These are phyloP conservation scores for Yamadazyma spencermartinsiae DNA, from an alignment of 1,139 yeast genomes.

Conservation along the genomic window DNA sequence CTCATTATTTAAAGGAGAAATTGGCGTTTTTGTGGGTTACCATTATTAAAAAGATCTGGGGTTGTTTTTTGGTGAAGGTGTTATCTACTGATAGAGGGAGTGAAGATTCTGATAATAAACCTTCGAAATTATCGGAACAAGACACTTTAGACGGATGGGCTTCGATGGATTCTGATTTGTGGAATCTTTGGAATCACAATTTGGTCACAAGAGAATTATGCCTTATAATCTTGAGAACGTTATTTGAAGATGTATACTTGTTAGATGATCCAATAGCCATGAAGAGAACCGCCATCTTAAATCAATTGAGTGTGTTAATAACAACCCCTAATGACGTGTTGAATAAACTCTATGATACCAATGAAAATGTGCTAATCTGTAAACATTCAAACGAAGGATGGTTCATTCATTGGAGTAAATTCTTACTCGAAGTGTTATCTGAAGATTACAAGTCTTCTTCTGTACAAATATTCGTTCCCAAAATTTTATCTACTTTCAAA, in stretches of 20 bases:
- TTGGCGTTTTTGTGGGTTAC: slow-evolving; percentile 90
- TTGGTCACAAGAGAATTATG: slow-evolving; percentile 71
- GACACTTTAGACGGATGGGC: slow-evolving; percentile 77
- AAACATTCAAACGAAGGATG: slow-evolving; percentile 78
- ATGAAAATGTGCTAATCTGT: slow-evolving; percentile 59
- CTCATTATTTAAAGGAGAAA: slow-evolving; percentile 88
- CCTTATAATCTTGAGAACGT: slow-evolving; percentile 73
- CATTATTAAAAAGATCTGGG: slow-evolving; percentile 93
- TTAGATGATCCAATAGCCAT: slow-evolving; percentile 90
- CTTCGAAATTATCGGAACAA: slow-evolving; percentile 26
- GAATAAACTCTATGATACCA: slow-evolving; percentile 68
- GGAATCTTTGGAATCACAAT: slow-evolving; percentile 70
- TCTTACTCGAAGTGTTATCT: slow-evolving; percentile 54
- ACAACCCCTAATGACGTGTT: slow-evolving; percentile 72
- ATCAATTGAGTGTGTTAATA: slow-evolving; percentile 80
- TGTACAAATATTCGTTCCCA: slow-evolving; percentile 55
- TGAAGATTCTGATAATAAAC: too few relatives aligned
- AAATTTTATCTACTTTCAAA: slow-evolving; percentile 78
- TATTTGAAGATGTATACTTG: slow-evolving; percentile 92
- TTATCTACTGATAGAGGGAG: slow-evolving; percentile 12
- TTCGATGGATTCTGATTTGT: slow-evolving; percentile 78
- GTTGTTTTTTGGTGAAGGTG: slow-evolving; percentile 46
- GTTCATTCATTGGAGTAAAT: slow-evolving; percentile 75
- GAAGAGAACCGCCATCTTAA: slow-evolving; percentile 72
- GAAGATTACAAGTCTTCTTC: slow-evolving; percentile 36